Evolutionary conservation across 192 early-diverging fungal genomes (phyloP), one percentile per base, ranked within the genome.

Genomic region (Umbelopsis sp.): DNA sequence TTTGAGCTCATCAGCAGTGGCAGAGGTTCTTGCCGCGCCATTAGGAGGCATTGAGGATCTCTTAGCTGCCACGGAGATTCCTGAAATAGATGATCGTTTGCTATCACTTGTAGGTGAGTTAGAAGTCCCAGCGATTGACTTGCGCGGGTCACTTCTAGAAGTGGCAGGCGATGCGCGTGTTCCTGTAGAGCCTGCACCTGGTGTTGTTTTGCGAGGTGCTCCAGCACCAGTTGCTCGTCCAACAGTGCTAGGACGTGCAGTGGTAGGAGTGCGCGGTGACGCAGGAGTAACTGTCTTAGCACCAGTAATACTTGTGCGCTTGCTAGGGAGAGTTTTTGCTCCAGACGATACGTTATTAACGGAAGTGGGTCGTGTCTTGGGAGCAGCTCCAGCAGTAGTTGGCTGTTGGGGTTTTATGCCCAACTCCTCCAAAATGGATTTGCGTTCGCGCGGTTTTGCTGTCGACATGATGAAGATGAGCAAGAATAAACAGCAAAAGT

Each of bases 391-490:
- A 16, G 55, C 55, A 35, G 27, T 16, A 35, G 27, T 16, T 7
- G 55, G 55, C 25, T 61, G 55, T 25, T 61, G 55, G n/a, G 55
- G 55, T 30, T 61, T 61, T 25, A 61, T 61, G 18, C 55, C 55
- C 55, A 61, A 33, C 33, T 61, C 55, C 55, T 61, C 55, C 18
- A 61, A n/a, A 61, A 61, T 30, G 30, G 55, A 61, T 61, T 61
- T 61, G 18, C 55, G 25, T 35, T 61, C 55, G 25, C 55, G 55
- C 27, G 55, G 55, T 61, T 61, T 61, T 27, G 30, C 55, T 61
- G 55, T 35, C 55, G 55, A 61, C 55, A 61, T 61, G 55, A 61
- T 61, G 55, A 61, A 30, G 30, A 61, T 35, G 55, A 61, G 23
- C 23, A 61, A 61, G 2, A 18, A 25, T 16, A 16, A 61, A 27